Base-by-base conservation (phyloP, 2,329 filamentous ascomycete genomes). In the Camillea tinctor region DNA sequence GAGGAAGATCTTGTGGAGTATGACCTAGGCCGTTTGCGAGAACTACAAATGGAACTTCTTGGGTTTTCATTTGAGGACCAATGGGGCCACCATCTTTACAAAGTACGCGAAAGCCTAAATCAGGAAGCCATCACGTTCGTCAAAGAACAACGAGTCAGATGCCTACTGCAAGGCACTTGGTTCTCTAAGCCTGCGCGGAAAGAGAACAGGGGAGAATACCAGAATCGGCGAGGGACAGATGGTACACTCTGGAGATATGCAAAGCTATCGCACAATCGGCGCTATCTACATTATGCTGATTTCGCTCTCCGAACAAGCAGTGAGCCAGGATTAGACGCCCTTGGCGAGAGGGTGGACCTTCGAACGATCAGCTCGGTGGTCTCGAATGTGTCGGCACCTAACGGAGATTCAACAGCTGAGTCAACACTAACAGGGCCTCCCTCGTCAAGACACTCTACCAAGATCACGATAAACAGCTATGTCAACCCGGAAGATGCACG, bases 71-170 rank as follows among this genome's bases (percentile, higher is more conserved):
- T 98, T 71, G 94, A 98, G 73, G 92, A 96, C 72, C 91, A 91
- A 54, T 99, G 95, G 95, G 93, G 93, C 13, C 86, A 91, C 63
- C 93, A 98, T 75, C 81, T 99, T 24, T 86, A 86, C 64, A 92
- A 95, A 76, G 91, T 97, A n/a, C 89, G 93, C 36, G 92, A 97
- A 57, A 92, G 96, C 74, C 82, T 98, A 51, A 90, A 92, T 67
- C 88, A 94, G 69, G 95, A 99, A 75, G 93, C 94, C 11, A 79
- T 97, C 57, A 92, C 97, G 70, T 99, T 99, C 71, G 91, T 98
- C 76, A 97, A 97, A 76, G 95, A 99, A 77, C 95, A 99, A 75
- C 88, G 95, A 44, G 91, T 98, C 62, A 85, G 95, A 57, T 97
- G 93, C 72, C 80, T 99, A 48, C 83, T 98, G 3, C 85, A 92